These are phyloP conservation scores for Hemerocallis citrina DNA, from an alignment of 106 monocot species.

Conservation along the genomic window DNA sequence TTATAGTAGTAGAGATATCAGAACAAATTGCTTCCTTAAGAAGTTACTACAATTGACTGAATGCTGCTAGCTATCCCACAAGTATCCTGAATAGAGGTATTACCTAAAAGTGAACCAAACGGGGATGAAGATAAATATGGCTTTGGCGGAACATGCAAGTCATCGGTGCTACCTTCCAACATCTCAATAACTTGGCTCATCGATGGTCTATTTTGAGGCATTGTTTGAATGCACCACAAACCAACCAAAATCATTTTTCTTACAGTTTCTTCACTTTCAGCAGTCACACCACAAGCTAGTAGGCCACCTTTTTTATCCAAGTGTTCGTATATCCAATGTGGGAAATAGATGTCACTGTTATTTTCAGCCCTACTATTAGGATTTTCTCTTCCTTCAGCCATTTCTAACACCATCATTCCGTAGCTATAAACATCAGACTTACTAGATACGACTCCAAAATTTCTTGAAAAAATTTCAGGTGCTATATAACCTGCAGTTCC, in stretches of 20 bases:
- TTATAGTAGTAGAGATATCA: too few species aligned
- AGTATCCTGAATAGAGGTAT: too few species aligned
- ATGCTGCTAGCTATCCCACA: too few species aligned
- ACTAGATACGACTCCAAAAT: slow-evolving; percentile 2
- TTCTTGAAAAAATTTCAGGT: slow-evolving; percentile 4
- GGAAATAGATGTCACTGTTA: background rate
- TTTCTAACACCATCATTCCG: slow-evolving; percentile 8
- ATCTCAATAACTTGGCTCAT: slow-evolving; percentile 2
- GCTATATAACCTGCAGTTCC: slow-evolving; percentile 7
- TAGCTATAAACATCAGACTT: slow-evolving; percentile 6
- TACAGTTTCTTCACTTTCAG: background rate
- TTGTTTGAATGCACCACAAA: slow-evolving; percentile 9
- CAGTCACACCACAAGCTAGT: background rate
- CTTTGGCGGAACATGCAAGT: slow-evolving; percentile 8
- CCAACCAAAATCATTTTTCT: slow-evolving; percentile 4
- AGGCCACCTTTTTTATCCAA: background rate
- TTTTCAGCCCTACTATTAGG: background rate
- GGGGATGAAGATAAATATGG: background rate
- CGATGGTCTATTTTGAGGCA: background rate
- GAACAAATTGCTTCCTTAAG: too few species aligned
- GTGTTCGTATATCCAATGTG: slow-evolving; percentile 1
- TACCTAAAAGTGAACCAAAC: background rate
- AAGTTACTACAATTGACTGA: too few species aligned
- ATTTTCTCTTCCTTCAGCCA: background rate
- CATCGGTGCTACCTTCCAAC: background rate